Evolutionary conservation across 345 rosid genomes (phyloP), one percentile per base, ranked within the genome.

Genomic region (Syzygium grande): DNA sequence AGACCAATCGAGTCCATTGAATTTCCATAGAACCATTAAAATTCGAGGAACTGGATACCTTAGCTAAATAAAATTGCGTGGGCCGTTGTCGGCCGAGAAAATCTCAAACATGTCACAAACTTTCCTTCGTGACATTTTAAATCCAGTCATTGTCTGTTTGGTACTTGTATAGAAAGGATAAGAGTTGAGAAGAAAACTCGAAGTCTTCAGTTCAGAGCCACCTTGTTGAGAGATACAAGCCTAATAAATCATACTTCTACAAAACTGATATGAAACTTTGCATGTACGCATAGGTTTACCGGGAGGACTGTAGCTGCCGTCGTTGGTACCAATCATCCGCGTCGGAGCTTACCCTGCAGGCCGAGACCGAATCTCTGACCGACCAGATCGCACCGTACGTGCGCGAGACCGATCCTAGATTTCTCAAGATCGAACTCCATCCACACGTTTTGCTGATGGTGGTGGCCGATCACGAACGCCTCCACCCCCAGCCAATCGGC

Each of bases 361-460:
- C 51, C 94, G 68, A 93, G 85, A 22, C 95, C 97, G n/a, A 95
- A 91, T 90, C 93, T 94, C 93, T 93, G 96, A 88, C 95, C 93
- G 17, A 96, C 98, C 87, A 94, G 77, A 89, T 97, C 99, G 88
- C 99, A 97, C 87, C 91, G 93, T 41, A 94, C 92, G 7, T 90
- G 92, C 51, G 98, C 98, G 68, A 95, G 88, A 23, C 99, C 98
- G 59, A 97, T 96, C 90, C 99, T 87, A 29, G 98, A 97, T 86
- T 91, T 94, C 46, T 93, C 85, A 5, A 97, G 92, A 92, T 97
- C 99, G 90, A 95, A 97, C 88, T 97, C 99, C 91, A 97, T 95
- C 99, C 99, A 97, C 89, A 94, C 88, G 80, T 97, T 96, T 56
- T 96, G 99, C 80, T 96, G 99, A 85, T 97, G 99, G 85, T 96